Evolutionary conservation across 805 yeast species (phyloP).

Genomic region (Cyberlindnera subsufficiens): DNA sequence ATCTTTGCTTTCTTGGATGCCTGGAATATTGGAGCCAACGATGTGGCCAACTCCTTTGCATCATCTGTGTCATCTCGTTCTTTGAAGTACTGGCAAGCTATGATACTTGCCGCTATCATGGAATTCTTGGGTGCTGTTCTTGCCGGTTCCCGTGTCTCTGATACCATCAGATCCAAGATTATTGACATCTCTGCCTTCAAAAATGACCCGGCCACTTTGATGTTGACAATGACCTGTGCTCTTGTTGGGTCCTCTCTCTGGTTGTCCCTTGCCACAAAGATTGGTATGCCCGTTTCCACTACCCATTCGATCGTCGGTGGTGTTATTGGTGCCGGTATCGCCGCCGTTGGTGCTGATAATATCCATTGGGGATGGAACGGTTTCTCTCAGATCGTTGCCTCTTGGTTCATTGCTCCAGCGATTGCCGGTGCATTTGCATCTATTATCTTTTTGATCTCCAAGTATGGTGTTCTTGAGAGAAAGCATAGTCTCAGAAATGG

Average conservation of each 20-base stretch:
- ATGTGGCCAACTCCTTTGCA: constrained; percentile 76
- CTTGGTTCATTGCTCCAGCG: constrained; percentile 76
- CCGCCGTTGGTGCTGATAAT: constrained; percentile 56
- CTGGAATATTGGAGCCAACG: constrained; percentile 77
- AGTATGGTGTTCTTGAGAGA: constrained; percentile 56
- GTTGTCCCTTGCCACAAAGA: constrained; percentile 59
- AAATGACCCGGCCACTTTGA: constrained; percentile 60
- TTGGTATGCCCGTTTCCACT: constrained; percentile 78
- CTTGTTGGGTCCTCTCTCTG: constrained; percentile 67
- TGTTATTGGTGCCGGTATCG: constrained; percentile 68
- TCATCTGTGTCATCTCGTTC: constrained; percentile 70
- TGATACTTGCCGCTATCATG: constrained; percentile 62
- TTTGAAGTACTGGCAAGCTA: constrained; percentile 68
- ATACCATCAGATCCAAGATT: constrained; percentile 63
- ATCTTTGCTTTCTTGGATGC: constrained; percentile 74
- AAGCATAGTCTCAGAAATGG: constrained; percentile 51
- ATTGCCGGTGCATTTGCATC: constrained; percentile 63
- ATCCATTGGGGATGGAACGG: constrained; percentile 76
- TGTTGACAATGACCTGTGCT: constrained; percentile 74
- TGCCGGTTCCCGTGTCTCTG: constrained; percentile 70
- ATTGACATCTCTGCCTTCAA: constrained; percentile 44
- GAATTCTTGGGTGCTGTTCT: constrained; percentile 73
- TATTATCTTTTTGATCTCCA: constrained; percentile 51
- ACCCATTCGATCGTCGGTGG: constrained; percentile 79
- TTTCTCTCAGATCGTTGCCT: constrained; percentile 65